Conservation (phyloP, 1,284 basidiomycete genomes). For the Ustilago curta region DNA sequence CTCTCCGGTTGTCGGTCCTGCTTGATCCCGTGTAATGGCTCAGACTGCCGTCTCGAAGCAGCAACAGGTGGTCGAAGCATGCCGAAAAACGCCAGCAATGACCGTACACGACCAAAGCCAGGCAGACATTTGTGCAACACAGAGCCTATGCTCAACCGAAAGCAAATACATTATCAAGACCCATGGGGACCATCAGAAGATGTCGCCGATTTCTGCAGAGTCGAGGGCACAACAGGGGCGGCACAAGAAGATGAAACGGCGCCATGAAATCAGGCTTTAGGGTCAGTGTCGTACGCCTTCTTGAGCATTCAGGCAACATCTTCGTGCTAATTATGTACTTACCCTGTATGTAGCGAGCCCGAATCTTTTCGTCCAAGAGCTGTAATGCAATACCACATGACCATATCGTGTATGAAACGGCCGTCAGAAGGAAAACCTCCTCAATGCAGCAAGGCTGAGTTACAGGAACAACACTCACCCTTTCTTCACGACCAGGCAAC, state of each 20-base stretch:
- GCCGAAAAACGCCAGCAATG: background rate
- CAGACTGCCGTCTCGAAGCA: background rate
- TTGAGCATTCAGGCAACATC: too few species aligned
- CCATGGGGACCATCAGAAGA: conserved; percentile 22
- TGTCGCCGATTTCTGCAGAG: conserved; percentile 55
- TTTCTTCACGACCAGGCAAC: conserved; percentile 25
- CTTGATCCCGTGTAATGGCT: background rate
- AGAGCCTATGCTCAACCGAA: too few species aligned
- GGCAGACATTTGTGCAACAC: background rate
- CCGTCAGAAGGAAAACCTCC: background rate
- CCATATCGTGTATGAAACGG: background rate
- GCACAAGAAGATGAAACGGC: background rate
- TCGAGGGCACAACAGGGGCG: too few species aligned
- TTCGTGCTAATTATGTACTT: conserved; percentile 2
- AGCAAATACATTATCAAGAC: conserved; percentile 6
- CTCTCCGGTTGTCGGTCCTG: background rate
- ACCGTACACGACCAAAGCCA: background rate
- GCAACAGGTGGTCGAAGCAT: background rate
- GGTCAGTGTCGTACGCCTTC: background rate
- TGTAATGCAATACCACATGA: background rate
- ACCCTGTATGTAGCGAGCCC: conserved; percentile 57
- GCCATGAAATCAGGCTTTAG: background rate
- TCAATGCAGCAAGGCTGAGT: background rate
- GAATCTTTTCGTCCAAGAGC: conserved; percentile 57
- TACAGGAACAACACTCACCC: conserved; percentile 9